phyloP scores from a whole-genome alignment of 2,329 filamentous ascomycete genomes.

The Paradendryphiella salina region DNA sequence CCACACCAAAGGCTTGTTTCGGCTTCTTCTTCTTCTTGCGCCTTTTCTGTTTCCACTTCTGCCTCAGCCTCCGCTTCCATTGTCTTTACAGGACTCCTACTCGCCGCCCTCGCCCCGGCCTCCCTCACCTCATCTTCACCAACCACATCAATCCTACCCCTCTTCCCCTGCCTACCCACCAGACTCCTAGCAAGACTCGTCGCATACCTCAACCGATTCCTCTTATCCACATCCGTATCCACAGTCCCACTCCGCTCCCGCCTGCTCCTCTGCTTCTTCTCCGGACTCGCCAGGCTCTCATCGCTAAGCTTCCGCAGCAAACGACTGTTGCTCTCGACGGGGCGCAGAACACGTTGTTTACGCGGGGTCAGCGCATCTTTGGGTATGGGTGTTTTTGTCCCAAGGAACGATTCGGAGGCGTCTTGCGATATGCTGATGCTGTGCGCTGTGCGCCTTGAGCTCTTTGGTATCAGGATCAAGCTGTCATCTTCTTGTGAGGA shows the following conservation, averaged over 20 bases:
- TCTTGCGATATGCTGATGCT: conserved; percentile 31
- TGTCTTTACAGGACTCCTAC: conserved; percentile 10
- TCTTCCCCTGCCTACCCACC: conserved; percentile 25
- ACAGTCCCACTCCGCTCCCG: conserved; percentile 20
- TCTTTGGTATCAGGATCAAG: conserved; percentile 32
- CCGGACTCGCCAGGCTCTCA: conserved; percentile 37
- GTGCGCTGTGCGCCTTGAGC: conserved; percentile 30
- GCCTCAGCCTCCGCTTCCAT: conserved; percentile 14
- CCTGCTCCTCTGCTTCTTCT: conserved; percentile 27
- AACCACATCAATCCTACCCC: conserved; percentile 21
- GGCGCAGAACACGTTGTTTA: conserved; percentile 41
- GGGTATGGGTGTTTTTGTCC: conserved; percentile 23
- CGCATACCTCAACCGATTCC: conserved; percentile 28
- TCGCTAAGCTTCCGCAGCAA: conserved; percentile 34
- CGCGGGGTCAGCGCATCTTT: conserved; percentile 25
- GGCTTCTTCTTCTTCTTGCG: conserved; percentile 27
- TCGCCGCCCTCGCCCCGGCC: conserved; percentile 4
- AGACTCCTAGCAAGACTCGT: conserved; percentile 37
- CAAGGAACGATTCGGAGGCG: conserved; percentile 28
- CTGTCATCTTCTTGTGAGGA: conserved; percentile 24
- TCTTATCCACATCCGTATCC: conserved; percentile 23
- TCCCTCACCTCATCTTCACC: conserved; percentile 20
- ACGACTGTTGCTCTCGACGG: conserved; percentile 39
- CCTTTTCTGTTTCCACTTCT: conserved; percentile 16
- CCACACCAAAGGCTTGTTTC: conserved; percentile 41